These are phyloP conservation scores for Albatrellus ellisii DNA, from an alignment of 768 basidiomycete genomes.

Conservation along the genomic window DNA sequence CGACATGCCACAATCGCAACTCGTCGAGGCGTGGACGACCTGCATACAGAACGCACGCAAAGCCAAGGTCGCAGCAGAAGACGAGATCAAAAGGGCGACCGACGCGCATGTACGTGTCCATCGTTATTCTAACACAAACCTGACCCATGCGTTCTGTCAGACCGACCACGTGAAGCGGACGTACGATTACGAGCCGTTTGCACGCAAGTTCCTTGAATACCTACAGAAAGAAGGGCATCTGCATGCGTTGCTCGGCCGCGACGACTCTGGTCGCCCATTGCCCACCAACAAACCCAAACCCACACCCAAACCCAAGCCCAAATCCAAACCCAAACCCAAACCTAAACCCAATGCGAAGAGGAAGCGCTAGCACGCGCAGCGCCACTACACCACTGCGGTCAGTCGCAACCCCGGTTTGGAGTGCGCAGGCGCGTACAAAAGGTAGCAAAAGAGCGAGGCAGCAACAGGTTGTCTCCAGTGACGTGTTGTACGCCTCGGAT, in stretches of 20 bases:
- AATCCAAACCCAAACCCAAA: too few relatives aligned
- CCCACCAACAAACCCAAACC: not conserved
- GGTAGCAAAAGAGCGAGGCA: too few relatives aligned
- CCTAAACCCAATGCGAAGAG: too few relatives aligned
- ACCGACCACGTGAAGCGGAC: slow-evolving; percentile 45
- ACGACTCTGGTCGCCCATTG: not conserved
- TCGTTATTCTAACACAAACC: not conserved
- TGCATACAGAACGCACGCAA: slow-evolving; percentile 28
- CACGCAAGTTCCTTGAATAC: slow-evolving; percentile 29
- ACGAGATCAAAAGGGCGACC: slow-evolving; percentile 33
- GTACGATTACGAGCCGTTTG: slow-evolving; percentile 51
- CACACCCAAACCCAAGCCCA: too few relatives aligned
- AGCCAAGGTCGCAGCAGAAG: slow-evolving; percentile 30
- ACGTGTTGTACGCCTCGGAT: too few relatives aligned
- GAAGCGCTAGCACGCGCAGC: too few relatives aligned
- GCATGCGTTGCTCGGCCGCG: slow-evolving; percentile 25
- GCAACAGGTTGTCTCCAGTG: too few relatives aligned
- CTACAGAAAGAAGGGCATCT: slow-evolving; percentile 36
- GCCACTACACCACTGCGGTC: too few relatives aligned
- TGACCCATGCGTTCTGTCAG: slow-evolving; percentile 19
- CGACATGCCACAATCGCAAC: slow-evolving; percentile 25
- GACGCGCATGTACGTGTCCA: slow-evolving; percentile 29
- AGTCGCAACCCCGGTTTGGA: too few relatives aligned
- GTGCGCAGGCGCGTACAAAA: too few relatives aligned
- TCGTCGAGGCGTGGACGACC: slow-evolving; percentile 31